Conservation (phyloP, 2,329 filamentous ascomycete species). For the Coniochaeta sp. region DNA sequence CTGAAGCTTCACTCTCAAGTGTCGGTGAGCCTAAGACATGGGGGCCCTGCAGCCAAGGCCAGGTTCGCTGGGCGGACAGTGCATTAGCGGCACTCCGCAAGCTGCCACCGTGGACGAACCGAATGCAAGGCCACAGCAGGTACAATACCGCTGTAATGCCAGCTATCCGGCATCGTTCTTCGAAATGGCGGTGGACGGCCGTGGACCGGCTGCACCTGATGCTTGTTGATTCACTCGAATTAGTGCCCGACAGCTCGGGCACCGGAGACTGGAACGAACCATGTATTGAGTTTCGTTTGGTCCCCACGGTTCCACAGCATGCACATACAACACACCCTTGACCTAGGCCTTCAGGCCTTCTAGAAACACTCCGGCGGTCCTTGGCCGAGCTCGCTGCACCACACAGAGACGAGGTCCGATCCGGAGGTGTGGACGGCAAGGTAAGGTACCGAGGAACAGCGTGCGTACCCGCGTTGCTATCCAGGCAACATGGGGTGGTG, state of each 20-base stretch:
- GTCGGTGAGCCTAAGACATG: constrained; percentile 25
- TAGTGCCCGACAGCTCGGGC: background rate
- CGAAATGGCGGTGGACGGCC: constrained; percentile 1
- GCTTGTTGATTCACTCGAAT: background rate
- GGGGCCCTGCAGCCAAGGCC: background rate
- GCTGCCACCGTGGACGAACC: background rate
- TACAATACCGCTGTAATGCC: background rate
- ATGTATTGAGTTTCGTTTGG: background rate
- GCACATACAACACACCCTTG: background rate
- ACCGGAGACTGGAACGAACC: background rate
- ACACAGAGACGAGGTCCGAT: background rate
- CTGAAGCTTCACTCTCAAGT: constrained; percentile 14
- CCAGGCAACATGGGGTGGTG: background rate
- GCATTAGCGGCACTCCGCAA: constrained; percentile 1
- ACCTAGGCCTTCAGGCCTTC: background rate
- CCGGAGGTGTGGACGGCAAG: background rate
- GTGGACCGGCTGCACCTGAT: background rate
- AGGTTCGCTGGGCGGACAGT: background rate
- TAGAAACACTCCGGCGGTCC: background rate
- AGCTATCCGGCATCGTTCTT: background rate
- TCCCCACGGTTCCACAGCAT: background rate
- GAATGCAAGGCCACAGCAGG: background rate
- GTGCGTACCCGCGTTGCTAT: background rate
- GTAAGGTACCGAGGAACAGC: background rate
- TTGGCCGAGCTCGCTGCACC: background rate